Evolutionary conservation across 768 basidiomycete species (phyloP), one percentile per base, ranked within the genome.

Genomic region (Postia placenta): DNA sequence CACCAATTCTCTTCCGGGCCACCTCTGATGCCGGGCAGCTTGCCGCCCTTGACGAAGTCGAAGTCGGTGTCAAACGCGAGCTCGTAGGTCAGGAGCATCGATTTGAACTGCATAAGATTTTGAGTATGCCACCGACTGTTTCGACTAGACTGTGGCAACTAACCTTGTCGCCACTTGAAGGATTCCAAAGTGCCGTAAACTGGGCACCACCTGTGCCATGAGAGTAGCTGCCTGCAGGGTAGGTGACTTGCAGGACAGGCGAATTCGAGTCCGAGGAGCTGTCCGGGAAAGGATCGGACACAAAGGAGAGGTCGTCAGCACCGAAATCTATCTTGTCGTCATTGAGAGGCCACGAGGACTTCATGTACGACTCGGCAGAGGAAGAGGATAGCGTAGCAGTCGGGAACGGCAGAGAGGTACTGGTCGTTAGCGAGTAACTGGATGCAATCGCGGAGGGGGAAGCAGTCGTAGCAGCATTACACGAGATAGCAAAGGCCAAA

Each of bases 21-120:
- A 14, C 88, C 86, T 58, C 87, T 71, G 30, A 89, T 58, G 4
- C 88, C 87, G 11, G 87, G 87, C 9, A 90, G 74, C 67, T 89
- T 89, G 19, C 84, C 86, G 22, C 84, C 76, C 78, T 82, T 81
- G 24, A 85, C 83, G 75, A 79, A 91, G 58, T 83, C 67, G 61
- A 85, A 91, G 36, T 64, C 67, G 0, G 64, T 41, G 50, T 81
- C 79, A 60, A 91, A 87, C 1, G 85, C 84, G 23, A 90, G 68
- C 57, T 90, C 86, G 64, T 90, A 89, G 6, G 80, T 74, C 15
- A 87, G 63, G 47, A 87, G 63, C 85, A 89, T 85, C 36, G 80
- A 76, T 52, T 78, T 69, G 56, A 85, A 87, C 17, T 67, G 64
- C 23, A n/a, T n/a, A n/a, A n/a, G n/a, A n/a, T n/a, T n/a, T n/a